Conservation (phyloP, 2,329 filamentous ascomycete species). For the Tolypocladium nubicola region DNA sequence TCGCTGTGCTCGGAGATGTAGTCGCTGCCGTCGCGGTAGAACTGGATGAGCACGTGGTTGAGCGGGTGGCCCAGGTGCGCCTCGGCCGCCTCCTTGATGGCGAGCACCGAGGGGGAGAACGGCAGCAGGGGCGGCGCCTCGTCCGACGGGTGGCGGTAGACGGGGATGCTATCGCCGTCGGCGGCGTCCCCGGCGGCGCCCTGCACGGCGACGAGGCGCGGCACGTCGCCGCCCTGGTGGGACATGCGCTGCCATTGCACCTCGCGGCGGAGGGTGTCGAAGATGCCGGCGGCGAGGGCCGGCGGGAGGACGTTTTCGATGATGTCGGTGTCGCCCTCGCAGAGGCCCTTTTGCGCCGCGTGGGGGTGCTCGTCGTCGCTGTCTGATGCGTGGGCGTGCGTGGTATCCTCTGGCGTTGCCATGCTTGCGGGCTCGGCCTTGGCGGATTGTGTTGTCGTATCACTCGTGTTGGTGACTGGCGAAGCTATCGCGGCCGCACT, state of each 20-base stretch:
- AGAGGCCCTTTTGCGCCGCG: slow-evolving; percentile 43
- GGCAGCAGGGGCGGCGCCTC: slow-evolving; percentile 67
- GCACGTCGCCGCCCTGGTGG: slow-evolving; percentile 84
- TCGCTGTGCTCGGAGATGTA: slow-evolving; percentile 96
- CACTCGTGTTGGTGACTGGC: neutral
- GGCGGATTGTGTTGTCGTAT: neutral
- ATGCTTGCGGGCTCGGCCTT: neutral
- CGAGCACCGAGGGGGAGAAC: slow-evolving; percentile 64
- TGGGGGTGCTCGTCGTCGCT: slow-evolving; percentile 4
- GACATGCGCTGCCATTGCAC: slow-evolving; percentile 87
- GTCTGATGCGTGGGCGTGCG: neutral
- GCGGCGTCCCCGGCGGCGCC: slow-evolving; percentile 60
- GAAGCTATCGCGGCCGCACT: neutral
- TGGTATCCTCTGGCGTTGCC: neutral
- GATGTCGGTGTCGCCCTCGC: slow-evolving; percentile 72
- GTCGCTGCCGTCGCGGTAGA: slow-evolving; percentile 81
- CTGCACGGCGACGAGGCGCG: slow-evolving; percentile 83
- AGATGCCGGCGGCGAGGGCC: slow-evolving; percentile 46
- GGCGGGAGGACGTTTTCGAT: slow-evolving; percentile 57
- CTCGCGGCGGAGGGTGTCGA: slow-evolving; percentile 61
- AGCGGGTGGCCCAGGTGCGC: slow-evolving; percentile 64
- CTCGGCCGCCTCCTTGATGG: slow-evolving; percentile 60
- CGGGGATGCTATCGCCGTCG: slow-evolving; percentile 57
- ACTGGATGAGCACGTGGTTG: slow-evolving; percentile 88
- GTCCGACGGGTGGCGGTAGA: slow-evolving; percentile 93